Percentiles rank a stretch among this genome's conserved stretches.
These are phyloP conservation scores for Aspergillus diversus DNA, from an alignment of 495 filamentous ascomycete genomes.

Conservation along the genomic window DNA sequence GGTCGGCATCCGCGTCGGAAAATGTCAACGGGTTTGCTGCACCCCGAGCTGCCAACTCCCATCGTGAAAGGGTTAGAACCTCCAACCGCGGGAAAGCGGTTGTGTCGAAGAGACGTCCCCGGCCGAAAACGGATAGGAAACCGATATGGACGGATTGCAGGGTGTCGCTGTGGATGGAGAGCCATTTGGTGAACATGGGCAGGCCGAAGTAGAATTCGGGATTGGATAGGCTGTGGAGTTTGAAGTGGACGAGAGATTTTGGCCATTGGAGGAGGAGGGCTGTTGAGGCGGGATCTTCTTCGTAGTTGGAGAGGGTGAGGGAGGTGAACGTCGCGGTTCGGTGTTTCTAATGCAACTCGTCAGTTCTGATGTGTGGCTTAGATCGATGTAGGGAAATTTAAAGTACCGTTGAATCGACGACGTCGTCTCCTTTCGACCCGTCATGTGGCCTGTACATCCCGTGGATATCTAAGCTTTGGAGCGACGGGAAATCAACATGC, in stretches of 20 bases:
- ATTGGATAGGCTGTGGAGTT: background rate
- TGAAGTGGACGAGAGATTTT: background rate
- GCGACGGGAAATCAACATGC: background rate
- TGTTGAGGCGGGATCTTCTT: background rate
- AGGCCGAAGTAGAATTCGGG: background rate
- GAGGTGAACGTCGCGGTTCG: background rate
- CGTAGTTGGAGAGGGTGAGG: background rate
- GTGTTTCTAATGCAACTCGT: background rate
- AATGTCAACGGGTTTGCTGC: background rate
- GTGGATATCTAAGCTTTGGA: background rate
- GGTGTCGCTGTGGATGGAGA: background rate
- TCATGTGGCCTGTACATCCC: background rate
- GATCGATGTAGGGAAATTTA: background rate
- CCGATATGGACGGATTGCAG: background rate
- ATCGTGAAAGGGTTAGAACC: background rate
- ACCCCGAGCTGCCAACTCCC: background rate
- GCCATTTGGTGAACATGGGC: background rate
- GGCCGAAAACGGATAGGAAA: background rate
- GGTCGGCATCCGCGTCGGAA: background rate
- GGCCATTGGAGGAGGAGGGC: background rate
- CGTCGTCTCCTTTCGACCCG: background rate
- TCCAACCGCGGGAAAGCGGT: background rate
- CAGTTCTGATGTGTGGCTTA: background rate
- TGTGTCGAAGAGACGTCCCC: background rate
- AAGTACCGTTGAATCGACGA: background rate